phyloP scores from a whole-genome alignment of 2,329 filamentous ascomycete species.

The Delphinella strobiligena region DNA sequence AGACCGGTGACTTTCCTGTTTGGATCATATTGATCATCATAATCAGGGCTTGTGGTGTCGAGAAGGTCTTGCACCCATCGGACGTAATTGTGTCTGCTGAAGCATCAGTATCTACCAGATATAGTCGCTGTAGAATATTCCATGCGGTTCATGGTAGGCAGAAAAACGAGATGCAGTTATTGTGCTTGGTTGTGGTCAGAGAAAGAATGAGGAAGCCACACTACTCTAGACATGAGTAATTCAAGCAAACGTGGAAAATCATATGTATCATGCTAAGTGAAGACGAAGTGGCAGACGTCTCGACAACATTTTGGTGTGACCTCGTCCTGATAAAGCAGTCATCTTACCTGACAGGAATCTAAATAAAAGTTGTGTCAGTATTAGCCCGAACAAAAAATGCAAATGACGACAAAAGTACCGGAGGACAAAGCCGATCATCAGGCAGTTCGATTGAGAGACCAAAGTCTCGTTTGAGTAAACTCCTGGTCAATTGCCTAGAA shows the following conservation, averaged over 20 bases:
- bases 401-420: neutral
- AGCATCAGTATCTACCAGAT: too few relatives aligned
- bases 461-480: conserved; percentile 7
- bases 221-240: too few relatives aligned
- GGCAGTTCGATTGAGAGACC: conserved; percentile 3
- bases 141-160: too few relatives aligned
- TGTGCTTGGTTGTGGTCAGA: too few relatives aligned
- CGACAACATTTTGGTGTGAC: too few relatives aligned
- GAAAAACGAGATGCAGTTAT: too few relatives aligned
- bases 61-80: conserved; percentile 76
- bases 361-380: neutral
- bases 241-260: too few relatives aligned
- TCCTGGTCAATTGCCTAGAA: conserved; percentile 8
- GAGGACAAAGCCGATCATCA: conserved; percentile 5
- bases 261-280: too few relatives aligned
- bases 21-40: conserved; percentile 29
- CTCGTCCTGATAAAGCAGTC: too few relatives aligned
- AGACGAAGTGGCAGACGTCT: too few relatives aligned
- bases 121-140: too few relatives aligned
- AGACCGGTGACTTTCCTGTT: conserved; percentile 53
- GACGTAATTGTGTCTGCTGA: conserved; percentile 70
- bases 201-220: too few relatives aligned
- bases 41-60: conserved; percentile 52
- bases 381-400: neutral
- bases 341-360: conserved; percentile 1